Conservation (phyloP, 768 basidiomycete species). For the Amanita exitialis region DNA sequence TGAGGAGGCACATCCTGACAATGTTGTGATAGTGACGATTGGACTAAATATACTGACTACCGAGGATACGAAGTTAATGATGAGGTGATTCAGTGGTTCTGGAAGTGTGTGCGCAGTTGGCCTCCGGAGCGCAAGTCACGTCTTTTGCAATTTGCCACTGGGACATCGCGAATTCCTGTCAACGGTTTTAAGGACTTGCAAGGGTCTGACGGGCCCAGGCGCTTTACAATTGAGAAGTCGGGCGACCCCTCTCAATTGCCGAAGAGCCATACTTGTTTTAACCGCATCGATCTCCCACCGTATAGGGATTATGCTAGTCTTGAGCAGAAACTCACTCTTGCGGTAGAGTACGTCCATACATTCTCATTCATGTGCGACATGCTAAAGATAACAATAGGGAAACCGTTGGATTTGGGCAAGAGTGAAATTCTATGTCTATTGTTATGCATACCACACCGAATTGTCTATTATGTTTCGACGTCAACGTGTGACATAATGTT, state of each 20-base stretch:
- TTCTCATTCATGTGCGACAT: slow-evolving; percentile 2
- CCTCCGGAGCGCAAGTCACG: slow-evolving; percentile 97
- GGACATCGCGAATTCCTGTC: slow-evolving; percentile 94
- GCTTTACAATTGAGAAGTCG: slow-evolving; percentile 98
- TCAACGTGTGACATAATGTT: background rate
- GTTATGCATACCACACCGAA: slow-evolving; percentile 9
- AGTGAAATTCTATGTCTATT: slow-evolving; percentile 34
- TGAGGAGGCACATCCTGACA: background rate
- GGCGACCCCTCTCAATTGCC: slow-evolving; percentile 95
- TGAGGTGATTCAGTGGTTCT: slow-evolving; percentile 99
- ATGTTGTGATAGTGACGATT: slow-evolving; percentile 61
- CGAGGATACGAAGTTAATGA: slow-evolving; percentile 93
- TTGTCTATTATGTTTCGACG: slow-evolving; percentile 3
- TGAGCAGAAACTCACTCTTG: slow-evolving; percentile 91
- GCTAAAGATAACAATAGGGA: slow-evolving; percentile 39
- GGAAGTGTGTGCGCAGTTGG: slow-evolving; percentile 98
- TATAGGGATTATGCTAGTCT: slow-evolving; percentile 93
- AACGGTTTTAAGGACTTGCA: slow-evolving; percentile 99
- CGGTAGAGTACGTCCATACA: slow-evolving; percentile 68
- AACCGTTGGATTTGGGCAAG: slow-evolving; percentile 91
- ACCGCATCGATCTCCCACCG: slow-evolving; percentile 91
- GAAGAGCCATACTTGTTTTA: slow-evolving; percentile 97
- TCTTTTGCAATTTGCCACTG: slow-evolving; percentile 92
- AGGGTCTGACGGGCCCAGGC: slow-evolving; percentile 92
- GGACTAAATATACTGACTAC: slow-evolving; percentile 99